Base-by-base conservation (phyloP, 176 grass and related monocot genomes). In the Eleusine coracana region DNA sequence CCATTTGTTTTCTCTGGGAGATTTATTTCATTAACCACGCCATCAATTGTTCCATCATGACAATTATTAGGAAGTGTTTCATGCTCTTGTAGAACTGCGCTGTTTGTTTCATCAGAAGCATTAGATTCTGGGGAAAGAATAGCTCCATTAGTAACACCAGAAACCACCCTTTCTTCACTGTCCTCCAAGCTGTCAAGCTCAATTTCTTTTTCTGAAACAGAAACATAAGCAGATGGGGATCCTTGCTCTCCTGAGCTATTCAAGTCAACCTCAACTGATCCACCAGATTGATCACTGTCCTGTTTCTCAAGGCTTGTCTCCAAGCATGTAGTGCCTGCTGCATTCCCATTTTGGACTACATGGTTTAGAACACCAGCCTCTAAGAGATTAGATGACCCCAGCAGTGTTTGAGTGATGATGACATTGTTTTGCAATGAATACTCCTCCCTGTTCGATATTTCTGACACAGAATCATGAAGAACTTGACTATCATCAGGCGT, bases 341-440 rank as follows among this genome's bases (percentile, higher is more conserved):
- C 61, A 67, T 31, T 83, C 0, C 75, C 87, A 86, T 76, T 78
- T 60, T 83, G 84, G 36, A 73, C 56, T 49, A 31, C 56, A 68
- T 46, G 58, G 49, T 79, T 85, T 20, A 88, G 71, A 64, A 88
- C n/a, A 74, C 55, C 73, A 73, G 62, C 15, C 55, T 87, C 77
- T 41, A 87, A 70, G 40, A 87, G 25, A 77, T 52, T 41, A 45
- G 68, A 78, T 54, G 77, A 89, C 2, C 71, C 74, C 17, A 71
- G n/a, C 9, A 81, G 40, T 52, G 74, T 64, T 28, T 80, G 74
- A 37, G 70, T 66, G 45, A n/a, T 72, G 44, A 81, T 59, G 42
- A 58, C 56, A 66, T 85, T 87, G 8, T 55, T 79, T 58, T 89
- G 73, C 25, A 44, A 67, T 82, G 69, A 31, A 71, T 65, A 40